Base-by-base conservation (phyloP, 2,329 filamentous ascomycete species). In the Cercospora citrullina region DNA sequence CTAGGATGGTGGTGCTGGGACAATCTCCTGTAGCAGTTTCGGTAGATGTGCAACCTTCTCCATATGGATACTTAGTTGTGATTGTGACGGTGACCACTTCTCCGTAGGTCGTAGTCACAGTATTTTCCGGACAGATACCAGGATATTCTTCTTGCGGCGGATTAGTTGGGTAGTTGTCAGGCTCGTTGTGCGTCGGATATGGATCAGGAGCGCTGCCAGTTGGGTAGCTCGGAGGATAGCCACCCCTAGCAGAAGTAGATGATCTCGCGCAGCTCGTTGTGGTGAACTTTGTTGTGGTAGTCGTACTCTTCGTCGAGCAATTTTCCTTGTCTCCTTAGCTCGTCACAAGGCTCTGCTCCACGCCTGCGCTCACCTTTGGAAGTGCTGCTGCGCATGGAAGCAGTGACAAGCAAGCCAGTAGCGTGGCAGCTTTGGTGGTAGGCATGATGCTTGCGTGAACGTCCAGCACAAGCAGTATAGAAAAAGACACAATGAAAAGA, bases 341-440 rank as follows among this genome's bases (percentile, higher is more conserved):
- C 2, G 12, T 42, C 16, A 4, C 18, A 45, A 14, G 8, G n/a
- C 26, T 57, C 53, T 23, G 18, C 23, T n/a, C 16, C 14, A 5
- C 21, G 53, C 23, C 23, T 26, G 16, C 18, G 14, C 59, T 61
- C 36, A 61, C 59, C 36, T 45, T 61, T 21, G 59, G 33, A 18
- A 61, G 16, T 12, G 59, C 59, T 23, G 59, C 36, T 48, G 16
- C 59, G 18, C 23, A 26, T 26, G 59, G 16, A 12, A 45, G 12
- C 2, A 61, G 12, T 45, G 59, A 42, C 59, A 61, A 39, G 28
- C 21, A 61, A 16, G 59, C 59, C 59, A 61, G 59, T 18, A 61
- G 36, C n/a, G 5, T 14, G 23, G 23, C 18, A 18, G 45, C 45
- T 48, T 48, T 23, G 9, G 2, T 23, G 45, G 3, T 48, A 48